Evolutionary conservation across 78 protist species (phyloP).

Genomic region (Anaeramoeba flamelloides): DNA sequence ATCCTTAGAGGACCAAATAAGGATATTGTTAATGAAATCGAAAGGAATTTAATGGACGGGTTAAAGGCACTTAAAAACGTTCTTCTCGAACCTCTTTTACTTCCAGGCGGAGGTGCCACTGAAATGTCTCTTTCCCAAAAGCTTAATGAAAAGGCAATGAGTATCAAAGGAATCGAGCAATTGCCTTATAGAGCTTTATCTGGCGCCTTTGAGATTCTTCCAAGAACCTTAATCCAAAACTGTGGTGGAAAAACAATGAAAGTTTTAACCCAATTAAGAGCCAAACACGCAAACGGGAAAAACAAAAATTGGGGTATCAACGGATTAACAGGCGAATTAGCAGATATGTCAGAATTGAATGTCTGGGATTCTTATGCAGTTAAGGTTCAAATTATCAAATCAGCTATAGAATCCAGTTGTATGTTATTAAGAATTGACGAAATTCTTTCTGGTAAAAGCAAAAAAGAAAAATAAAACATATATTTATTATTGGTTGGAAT

Average conservation of each 20-base stretch:
- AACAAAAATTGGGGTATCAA: slow-evolving; percentile 75
- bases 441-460: slow-evolving; percentile 50
- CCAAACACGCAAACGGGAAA: slow-evolving; percentile 17
- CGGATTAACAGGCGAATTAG: slow-evolving; percentile 78
- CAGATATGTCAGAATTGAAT: slow-evolving; percentile 52
- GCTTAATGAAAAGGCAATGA: slow-evolving; percentile 50
- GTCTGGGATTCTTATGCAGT: slow-evolving; percentile 88
- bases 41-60: slow-evolving; percentile 80
- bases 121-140: slow-evolving; percentile 81
- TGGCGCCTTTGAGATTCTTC: slow-evolving; percentile 62
- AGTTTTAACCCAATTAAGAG: slow-evolving; percentile 82
- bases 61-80: slow-evolving; percentile 90
- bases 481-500: too few relatives aligned
- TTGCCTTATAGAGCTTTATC: slow-evolving; percentile 79
- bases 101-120: slow-evolving; percentile 97
- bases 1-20: slow-evolving; percentile 94
- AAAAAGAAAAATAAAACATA: too few relatives aligned
- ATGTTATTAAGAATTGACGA: slow-evolving; percentile 89
- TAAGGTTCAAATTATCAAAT: slow-evolving; percentile 83
- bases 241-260: slow-evolving; percentile 89
- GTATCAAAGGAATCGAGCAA: slow-evolving; percentile 69
- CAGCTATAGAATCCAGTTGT: slow-evolving; percentile 85
- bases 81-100: slow-evolving; percentile 66
- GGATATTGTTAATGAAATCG: slow-evolving; percentile 93
- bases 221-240: slow-evolving; percentile 91